Evolutionary conservation across 148 eudicot species (phyloP), one percentile per base, ranked within the genome.

Genomic region (Spergularia bocconei): DNA sequence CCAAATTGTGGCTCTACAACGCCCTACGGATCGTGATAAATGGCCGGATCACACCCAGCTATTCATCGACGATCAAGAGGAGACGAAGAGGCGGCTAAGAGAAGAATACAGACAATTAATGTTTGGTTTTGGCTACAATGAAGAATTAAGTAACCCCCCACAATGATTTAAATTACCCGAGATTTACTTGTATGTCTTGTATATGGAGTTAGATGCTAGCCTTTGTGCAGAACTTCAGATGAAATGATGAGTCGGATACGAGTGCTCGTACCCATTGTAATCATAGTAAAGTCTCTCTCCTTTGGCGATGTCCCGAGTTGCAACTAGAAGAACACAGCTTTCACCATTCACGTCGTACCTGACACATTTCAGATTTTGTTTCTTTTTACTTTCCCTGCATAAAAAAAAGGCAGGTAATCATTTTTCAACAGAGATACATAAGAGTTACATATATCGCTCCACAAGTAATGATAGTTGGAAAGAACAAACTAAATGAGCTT

Each of bases 281-380:
- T 94, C 96, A 81, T 91, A 91, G 79, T 94, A 94, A 13, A 94
- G 84, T 87, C 97, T 87, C 82, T 94, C 98, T 25, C 98, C 98
- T 75, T 85, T 85, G 25, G 93, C 93, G 39, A 94, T 91, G 77
- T 94, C 97, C 56, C 97, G 91, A 38, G 87, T 90, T 7, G 97
- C 92, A 48, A 94, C 88, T 80, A 94, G 79, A 66, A 94, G 78
- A 57, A 91, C 98, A 21, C 87, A 81, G 65, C 96, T 88, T 86
- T 90, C 96, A 39, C 97, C 97, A 21, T 91, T 81, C 21, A 94
- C 87, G 19, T 65, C 81, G 84, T 91, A 94, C 57, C 98, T 90
- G 79, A 91, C 91, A 70, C 98, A 91, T 74, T 92, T 94, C 2
- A 91, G 79, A 67, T 94, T 94, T 72, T 87, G 96, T 81, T 86